phyloP scores from a whole-genome alignment of 2,329 filamentous ascomycete species.

The Geoglossum cookeanum region DNA sequence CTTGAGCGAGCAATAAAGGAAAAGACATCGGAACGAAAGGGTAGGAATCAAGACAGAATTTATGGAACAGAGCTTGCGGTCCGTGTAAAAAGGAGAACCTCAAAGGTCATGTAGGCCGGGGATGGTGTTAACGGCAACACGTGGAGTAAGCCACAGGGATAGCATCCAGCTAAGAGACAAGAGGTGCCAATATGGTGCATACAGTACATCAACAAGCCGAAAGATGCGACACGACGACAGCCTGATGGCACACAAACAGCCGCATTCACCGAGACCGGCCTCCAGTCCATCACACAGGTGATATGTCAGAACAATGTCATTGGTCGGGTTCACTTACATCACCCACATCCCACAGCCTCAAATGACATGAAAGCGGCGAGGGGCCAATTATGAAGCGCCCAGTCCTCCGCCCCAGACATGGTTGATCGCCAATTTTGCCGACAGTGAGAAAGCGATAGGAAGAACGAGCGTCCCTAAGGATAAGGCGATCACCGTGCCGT shows the following conservation, averaged over 20 bases:
- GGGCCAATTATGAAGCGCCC: background rate
- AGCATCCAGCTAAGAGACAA: background rate
- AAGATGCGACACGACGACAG: no score
- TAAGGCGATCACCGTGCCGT: background rate
- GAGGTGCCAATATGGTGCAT: no score
- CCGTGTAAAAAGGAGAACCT: no score
- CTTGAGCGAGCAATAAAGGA: background rate
- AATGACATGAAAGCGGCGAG: background rate
- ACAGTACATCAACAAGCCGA: no score
- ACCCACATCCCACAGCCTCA: background rate
- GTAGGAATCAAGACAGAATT: background rate
- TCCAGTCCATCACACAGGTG: background rate
- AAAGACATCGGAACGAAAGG: background rate
- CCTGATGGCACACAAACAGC: background rate
- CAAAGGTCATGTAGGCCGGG: no score
- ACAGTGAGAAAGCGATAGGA: background rate
- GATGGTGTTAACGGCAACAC: background rate
- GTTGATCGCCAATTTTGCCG: background rate
- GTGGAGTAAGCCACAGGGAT: slow-evolving; percentile 1
- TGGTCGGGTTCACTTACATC: background rate
- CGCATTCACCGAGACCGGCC: background rate
- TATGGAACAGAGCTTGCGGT: background rate
- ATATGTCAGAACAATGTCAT: background rate
- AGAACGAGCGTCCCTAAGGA: background rate
- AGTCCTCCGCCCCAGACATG: background rate